phyloP scores from a whole-genome alignment of 2,329 filamentous ascomycete genomes.

The Neoarthrinium moseri region DNA sequence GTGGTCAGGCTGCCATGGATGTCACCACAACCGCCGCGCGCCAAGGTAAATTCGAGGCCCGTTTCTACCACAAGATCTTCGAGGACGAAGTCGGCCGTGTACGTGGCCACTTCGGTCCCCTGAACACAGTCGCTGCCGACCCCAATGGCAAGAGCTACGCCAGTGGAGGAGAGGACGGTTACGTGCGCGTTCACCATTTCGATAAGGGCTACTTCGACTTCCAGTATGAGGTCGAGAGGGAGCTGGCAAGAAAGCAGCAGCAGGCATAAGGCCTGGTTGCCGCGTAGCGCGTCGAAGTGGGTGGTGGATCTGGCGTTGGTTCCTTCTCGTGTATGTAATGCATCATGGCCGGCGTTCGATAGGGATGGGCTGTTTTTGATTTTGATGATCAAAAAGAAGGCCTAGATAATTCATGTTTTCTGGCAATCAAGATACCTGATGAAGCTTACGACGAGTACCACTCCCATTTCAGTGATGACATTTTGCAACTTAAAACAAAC shows the following conservation, averaged over 20 bases:
- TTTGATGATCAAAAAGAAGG: conserved; percentile 5
- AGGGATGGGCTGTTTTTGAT: conserved; percentile 5
- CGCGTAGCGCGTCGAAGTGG: background rate
- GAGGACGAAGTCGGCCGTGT: conserved; percentile 98
- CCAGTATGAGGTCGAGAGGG: conserved; percentile 96
- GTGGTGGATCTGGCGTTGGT: conserved; percentile 8
- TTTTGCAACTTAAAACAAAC: too few species aligned
- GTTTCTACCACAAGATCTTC: conserved; percentile 99
- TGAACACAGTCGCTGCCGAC: conserved; percentile 95
- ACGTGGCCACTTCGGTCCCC: conserved; percentile 91
- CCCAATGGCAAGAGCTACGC: conserved; percentile 91
- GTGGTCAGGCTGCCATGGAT: conserved; percentile 98
- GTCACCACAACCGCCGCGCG: conserved; percentile 91
- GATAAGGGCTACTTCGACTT: conserved; percentile 99
- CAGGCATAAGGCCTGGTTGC: background rate
- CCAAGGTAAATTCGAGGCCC: conserved; percentile 98
- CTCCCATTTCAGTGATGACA: too few species aligned
- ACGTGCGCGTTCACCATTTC: conserved; percentile 97
- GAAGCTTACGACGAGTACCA: too few species aligned
- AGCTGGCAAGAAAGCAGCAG: conserved; percentile 37
- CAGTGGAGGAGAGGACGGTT: conserved; percentile 95
- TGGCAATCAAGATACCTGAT: conserved; percentile 2
- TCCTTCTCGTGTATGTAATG: conserved; percentile 9
- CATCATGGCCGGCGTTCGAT: conserved; percentile 10
- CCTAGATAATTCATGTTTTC: background rate